A percentile compares a stretch with the other conserved stretches of the same genome.
Conservation (phyloP, 23 red algal genomes). For the Porphyridium purpureum region DNA sequence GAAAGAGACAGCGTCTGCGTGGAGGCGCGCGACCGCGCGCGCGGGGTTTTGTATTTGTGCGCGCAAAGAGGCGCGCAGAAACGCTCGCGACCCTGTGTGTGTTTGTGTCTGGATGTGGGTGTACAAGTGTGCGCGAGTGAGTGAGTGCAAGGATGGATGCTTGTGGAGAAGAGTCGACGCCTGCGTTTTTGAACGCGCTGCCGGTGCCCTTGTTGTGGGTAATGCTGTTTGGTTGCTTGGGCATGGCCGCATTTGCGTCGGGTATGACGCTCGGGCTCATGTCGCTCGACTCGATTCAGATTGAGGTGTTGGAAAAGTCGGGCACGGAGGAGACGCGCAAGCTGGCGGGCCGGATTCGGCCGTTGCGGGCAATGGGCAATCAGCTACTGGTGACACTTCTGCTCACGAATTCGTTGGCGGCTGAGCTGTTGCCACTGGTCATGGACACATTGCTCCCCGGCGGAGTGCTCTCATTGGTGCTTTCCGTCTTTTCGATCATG, state of each 20-base stretch:
- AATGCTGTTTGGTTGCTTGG: conserved; percentile 9
- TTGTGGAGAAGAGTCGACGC: conserved; percentile 1
- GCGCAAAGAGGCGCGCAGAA: too few relatives aligned
- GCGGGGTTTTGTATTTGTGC: too few relatives aligned
- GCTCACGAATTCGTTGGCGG: conserved; percentile 37
- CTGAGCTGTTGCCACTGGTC: conserved; percentile 57
- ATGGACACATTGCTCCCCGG: conserved; percentile 51
- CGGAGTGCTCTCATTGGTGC: conserved; percentile 12
- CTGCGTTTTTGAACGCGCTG: conserved; percentile 1
- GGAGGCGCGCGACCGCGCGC: too few relatives aligned
- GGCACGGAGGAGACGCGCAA: conserved; percentile 6
- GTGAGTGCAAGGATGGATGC: too few relatives aligned
- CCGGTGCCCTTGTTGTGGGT: conserved; percentile 10
- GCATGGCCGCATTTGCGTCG: conserved; percentile 16
- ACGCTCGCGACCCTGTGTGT: too few relatives aligned
- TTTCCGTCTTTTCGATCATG: conserved; percentile 20
- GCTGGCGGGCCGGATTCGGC: conserved; percentile 10
- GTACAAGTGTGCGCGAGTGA: too few relatives aligned
- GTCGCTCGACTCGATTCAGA: conserved; percentile 26
- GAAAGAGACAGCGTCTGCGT: too few relatives aligned
- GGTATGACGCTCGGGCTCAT: conserved; percentile 45
- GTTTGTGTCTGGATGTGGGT: too few relatives aligned
- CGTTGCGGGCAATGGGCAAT: conserved; percentile 22
- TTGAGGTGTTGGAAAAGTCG: conserved; percentile 20
- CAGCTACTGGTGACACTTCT: conserved; percentile 25